Evolutionary conservation across 495 filamentous ascomycete species (phyloP).

Genomic region (Xylaria cubensis): DNA sequence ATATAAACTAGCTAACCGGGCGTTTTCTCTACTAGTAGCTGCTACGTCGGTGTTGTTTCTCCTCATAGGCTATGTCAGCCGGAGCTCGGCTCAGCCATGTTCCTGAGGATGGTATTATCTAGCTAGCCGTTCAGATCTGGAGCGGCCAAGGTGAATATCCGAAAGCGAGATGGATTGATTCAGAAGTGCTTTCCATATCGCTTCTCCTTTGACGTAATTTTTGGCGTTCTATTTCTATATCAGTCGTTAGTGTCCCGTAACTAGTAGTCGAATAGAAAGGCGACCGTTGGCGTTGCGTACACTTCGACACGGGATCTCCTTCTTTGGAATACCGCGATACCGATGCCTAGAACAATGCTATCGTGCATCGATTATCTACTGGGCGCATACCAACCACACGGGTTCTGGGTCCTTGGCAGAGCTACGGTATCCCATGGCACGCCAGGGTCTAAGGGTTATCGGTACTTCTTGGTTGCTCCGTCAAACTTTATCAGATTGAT

Average conservation of each 20-base stretch:
- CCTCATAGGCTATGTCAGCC: background rate
- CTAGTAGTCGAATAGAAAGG: background rate
- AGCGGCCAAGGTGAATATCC: background rate
- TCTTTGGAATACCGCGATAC: background rate
- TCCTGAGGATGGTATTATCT: background rate
- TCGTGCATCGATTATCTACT: background rate
- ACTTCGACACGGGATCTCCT: background rate
- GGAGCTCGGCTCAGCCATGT: background rate
- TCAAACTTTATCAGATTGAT: background rate
- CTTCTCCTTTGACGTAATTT: too few species aligned
- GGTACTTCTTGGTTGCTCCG: background rate
- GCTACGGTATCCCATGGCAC: background rate
- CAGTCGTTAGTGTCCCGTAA: background rate
- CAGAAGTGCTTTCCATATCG: background rate
- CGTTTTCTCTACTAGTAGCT: background rate
- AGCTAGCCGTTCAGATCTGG: background rate
- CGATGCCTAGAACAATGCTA: background rate
- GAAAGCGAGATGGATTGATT: background rate
- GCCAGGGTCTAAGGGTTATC: background rate
- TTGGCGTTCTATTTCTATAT: background rate
- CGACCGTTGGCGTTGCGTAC: background rate
- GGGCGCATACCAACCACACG: background rate
- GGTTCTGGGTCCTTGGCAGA: background rate
- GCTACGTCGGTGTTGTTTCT: background rate
- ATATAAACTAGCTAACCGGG: background rate